Percentiles rank a stretch among this genome's conserved stretches.
phyloP scores from a whole-genome alignment of 2,329 filamentous ascomycete genomes.

The Colletotrichum zoysiae region DNA sequence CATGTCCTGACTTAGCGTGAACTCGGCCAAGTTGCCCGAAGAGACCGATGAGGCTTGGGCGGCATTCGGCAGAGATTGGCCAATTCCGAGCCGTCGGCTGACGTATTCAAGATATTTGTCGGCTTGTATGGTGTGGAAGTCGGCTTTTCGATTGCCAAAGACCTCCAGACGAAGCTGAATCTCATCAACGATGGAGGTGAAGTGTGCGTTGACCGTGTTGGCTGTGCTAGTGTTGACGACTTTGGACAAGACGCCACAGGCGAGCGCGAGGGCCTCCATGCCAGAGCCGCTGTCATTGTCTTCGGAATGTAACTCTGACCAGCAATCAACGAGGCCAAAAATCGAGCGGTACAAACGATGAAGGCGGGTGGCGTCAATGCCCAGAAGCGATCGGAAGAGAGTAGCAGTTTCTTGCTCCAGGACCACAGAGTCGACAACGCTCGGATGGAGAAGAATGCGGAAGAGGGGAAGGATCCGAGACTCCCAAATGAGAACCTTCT shows the following conservation, averaged over 20 bases:
- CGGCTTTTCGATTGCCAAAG: slow-evolving; percentile 38
- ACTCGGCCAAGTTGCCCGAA: slow-evolving; percentile 44
- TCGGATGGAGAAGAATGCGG: slow-evolving; percentile 51
- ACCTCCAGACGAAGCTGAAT: slow-evolving; percentile 22
- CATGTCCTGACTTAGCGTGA: slow-evolving; percentile 50
- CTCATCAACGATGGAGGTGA: slow-evolving; percentile 43
- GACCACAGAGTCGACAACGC: slow-evolving; percentile 52
- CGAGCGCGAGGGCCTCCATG: slow-evolving; percentile 47
- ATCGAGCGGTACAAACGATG: slow-evolving; percentile 50
- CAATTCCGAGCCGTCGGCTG: slow-evolving; percentile 48
- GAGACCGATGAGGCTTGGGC: slow-evolving; percentile 24
- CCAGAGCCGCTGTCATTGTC: slow-evolving; percentile 30
- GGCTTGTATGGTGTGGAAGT: slow-evolving; percentile 48
- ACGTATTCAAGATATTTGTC: slow-evolving; percentile 50
- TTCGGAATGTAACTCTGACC: slow-evolving; percentile 34
- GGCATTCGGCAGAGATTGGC: slow-evolving; percentile 43
- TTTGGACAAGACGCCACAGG: slow-evolving; percentile 49
- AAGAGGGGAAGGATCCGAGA: slow-evolving; percentile 49
- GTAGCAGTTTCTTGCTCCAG: slow-evolving; percentile 54
- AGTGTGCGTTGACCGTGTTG: slow-evolving; percentile 49
- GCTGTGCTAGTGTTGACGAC: slow-evolving; percentile 54
- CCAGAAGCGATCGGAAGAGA: slow-evolving; percentile 53
- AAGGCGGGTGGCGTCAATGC: slow-evolving; percentile 51
- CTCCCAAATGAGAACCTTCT: slow-evolving; percentile 8
- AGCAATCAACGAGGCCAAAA: slow-evolving; percentile 42